Evolutionary conservation across 176 grass and related monocot species (phyloP).

Genomic region (Carex scoparia): DNA sequence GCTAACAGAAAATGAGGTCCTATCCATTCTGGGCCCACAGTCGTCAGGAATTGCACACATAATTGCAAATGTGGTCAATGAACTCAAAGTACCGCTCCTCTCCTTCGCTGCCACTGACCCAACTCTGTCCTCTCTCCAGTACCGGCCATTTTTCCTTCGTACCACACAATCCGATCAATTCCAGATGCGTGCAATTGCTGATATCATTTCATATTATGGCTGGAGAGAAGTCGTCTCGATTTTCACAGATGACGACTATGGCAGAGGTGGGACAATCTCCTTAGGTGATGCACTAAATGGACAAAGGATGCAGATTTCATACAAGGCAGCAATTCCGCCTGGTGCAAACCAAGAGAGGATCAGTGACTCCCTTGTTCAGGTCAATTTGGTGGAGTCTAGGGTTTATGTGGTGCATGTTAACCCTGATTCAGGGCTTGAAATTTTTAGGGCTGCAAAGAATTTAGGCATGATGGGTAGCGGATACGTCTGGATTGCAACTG

Average conservation of each 20-base stretch:
- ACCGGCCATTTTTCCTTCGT: conserved; percentile 58
- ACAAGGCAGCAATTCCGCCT: conserved; percentile 53
- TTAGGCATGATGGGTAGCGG: conserved; percentile 55
- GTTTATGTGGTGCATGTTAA: conserved; percentile 71
- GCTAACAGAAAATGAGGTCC: conserved; percentile 54
- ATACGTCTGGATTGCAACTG: conserved; percentile 84
- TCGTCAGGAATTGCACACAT: conserved; percentile 65
- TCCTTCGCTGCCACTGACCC: conserved; percentile 89
- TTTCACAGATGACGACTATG: conserved; percentile 70
- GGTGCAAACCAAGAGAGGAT: conserved; percentile 26
- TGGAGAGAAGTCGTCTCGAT: conserved; percentile 68
- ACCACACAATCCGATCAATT: conserved; percentile 42
- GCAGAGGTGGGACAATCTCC: conserved; percentile 49
- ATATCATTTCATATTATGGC: conserved; percentile 38
- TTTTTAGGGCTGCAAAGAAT: conserved; percentile 45
- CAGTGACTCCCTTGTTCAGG: conserved; percentile 32
- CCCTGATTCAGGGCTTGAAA: conserved; percentile 61
- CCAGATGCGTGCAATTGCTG: conserved; percentile 73
- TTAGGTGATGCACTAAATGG: conserved; percentile 46
- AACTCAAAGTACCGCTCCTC: conserved; percentile 65
- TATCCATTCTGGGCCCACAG: conserved; percentile 72
- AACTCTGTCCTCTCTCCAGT: conserved; percentile 56
- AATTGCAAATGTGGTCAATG: conserved; percentile 54
- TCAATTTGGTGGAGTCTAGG: conserved; percentile 63
- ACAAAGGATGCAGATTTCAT: conserved; percentile 34